Percentiles rank a stretch among this genome's conserved stretches.
Conservation (phyloP, 306 rosid genomes). For the Crotalaria pallida region DNA sequence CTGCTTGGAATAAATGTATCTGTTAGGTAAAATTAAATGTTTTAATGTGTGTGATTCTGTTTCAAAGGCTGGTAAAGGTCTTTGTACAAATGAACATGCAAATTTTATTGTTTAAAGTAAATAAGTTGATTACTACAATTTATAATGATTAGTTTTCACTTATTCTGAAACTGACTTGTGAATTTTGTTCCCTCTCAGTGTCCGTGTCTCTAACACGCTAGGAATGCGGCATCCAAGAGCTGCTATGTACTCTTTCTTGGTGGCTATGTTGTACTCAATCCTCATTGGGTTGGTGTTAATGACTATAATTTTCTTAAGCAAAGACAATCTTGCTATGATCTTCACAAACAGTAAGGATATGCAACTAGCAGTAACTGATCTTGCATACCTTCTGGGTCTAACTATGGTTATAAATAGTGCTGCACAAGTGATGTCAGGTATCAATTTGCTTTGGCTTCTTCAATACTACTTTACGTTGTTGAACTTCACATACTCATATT, state of each 20-base stretch:
- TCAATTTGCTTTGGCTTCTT: background rate
- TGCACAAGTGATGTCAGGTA: constrained; percentile 32
- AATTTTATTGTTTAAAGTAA: too few species aligned
- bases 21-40: background rate
- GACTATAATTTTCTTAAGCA: background rate
- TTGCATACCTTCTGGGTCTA: constrained; percentile 5
- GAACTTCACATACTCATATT: too few species aligned
- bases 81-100: too few species aligned
- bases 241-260: constrained; percentile 31
- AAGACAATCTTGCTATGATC: background rate
- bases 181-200: constrained; percentile 4
- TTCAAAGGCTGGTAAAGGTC: too few species aligned
- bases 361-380: background rate
- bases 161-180: background rate
- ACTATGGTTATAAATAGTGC: background rate
- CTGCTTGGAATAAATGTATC: background rate
- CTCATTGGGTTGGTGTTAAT: constrained; percentile 25
- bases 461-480: too few species aligned
- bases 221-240: constrained; percentile 37
- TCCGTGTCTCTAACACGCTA: constrained; percentile 44
- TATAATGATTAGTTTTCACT: background rate
- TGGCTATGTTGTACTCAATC: constrained; percentile 26
- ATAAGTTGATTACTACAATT: background rate
- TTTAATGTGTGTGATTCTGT: too few species aligned
- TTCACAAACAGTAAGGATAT: constrained; percentile 12